Evolutionary conservation across 163 green algal genomes (phyloP).

Genomic region (Scenedesmus sp.): DNA sequence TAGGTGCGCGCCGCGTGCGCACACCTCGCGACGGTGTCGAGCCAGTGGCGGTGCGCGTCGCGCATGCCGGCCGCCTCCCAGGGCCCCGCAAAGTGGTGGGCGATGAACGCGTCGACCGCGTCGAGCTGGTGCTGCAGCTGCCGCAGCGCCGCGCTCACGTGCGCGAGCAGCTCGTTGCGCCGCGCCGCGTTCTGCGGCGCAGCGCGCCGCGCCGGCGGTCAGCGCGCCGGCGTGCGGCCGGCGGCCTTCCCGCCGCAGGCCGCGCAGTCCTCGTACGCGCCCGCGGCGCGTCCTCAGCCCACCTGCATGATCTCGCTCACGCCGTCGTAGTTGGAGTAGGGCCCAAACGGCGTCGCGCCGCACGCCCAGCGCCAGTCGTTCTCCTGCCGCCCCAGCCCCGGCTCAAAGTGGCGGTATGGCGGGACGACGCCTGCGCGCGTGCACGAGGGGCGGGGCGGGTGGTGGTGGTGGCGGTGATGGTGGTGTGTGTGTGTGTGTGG

Average conservation of each 20-base stretch:
- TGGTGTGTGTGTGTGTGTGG: not conserved
- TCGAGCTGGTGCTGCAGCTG: conserved; percentile 37
- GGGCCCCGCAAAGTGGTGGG: conserved; percentile 39
- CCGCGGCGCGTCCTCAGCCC: too few species aligned
- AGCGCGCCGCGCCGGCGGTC: too few species aligned
- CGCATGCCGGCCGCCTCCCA: conserved; percentile 35
- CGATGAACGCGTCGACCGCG: conserved; percentile 41
- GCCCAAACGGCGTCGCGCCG: conserved; percentile 60
- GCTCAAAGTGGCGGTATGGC: conserved; percentile 44
- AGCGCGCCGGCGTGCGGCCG: too few species aligned
- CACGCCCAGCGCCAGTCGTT: conserved; percentile 66
- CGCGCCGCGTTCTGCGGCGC: conserved; percentile 16
- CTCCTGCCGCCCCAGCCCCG: conserved; percentile 6
- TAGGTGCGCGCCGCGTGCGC: not conserved
- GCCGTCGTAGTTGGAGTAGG: conserved; percentile 57
- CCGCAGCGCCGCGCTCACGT: conserved; percentile 12
- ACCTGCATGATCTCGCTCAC: conserved; percentile 43
- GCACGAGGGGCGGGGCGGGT: too few species aligned
- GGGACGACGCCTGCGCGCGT: conserved; percentile 22
- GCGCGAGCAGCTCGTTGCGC: conserved; percentile 40
- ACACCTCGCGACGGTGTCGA: conserved; percentile 43
- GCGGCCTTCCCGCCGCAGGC: too few species aligned
- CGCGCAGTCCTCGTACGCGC: too few species aligned
- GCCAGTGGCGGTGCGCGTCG: conserved; percentile 27
- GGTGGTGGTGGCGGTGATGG: not conserved